phyloP scores from a whole-genome alignment of 2,329 filamentous ascomycete genomes.

The Arthrobotrys megalospora region DNA sequence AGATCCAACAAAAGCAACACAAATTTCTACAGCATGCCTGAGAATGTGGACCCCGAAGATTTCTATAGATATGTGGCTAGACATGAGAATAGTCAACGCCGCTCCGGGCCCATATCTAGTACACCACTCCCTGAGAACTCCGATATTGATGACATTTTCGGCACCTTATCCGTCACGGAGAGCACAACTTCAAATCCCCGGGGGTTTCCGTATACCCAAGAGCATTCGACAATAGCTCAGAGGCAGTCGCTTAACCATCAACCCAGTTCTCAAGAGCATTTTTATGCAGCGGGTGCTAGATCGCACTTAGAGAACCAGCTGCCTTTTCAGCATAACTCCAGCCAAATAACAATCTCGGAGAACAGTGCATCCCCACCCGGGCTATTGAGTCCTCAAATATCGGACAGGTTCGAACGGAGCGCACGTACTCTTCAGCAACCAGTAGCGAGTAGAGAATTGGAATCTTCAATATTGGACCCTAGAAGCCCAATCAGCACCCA shows the following conservation, averaged over 20 bases:
- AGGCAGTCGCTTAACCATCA: not conserved
- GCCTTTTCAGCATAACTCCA: not conserved
- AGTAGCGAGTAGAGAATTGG: not conserved
- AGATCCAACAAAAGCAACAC: slow-evolving; percentile 21
- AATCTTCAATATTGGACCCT: not conserved
- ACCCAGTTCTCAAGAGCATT: not conserved
- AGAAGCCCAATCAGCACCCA: not conserved
- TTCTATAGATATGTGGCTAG: slow-evolving; percentile 5
- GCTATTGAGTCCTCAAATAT: not conserved
- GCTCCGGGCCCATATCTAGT: not conserved
- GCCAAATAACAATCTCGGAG: not conserved
- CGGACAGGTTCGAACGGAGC: too few species aligned
- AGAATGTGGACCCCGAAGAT: slow-evolving; percentile 19
- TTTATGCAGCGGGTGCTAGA: not conserved
- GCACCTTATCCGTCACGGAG: not conserved
- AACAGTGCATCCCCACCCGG: not conserved
- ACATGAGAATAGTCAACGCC: not conserved
- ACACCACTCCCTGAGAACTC: not conserved
- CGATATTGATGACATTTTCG: not conserved
- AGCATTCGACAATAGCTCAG: not conserved
- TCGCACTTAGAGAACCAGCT: not conserved
- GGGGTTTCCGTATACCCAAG: not conserved
- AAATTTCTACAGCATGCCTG: not conserved
- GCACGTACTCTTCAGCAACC: not conserved
- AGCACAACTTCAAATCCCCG: not conserved